phyloP scores from a whole-genome alignment of 306 rosid species.

The Rosa rugosa region DNA sequence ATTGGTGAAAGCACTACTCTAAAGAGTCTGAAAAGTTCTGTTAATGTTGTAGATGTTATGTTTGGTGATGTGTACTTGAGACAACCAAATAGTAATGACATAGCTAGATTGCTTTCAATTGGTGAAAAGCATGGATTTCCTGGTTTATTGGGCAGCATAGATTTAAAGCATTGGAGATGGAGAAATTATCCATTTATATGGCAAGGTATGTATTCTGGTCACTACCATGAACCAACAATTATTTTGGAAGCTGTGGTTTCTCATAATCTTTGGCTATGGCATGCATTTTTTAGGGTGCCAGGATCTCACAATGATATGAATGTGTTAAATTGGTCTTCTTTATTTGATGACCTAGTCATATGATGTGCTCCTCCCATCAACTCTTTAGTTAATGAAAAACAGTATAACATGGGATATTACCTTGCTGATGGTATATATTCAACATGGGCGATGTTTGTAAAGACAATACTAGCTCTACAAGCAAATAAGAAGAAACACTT shows the following conservation, averaged over 20 bases:
- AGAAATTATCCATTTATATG: not conserved
- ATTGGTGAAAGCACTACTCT: not conserved
- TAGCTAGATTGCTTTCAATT: not conserved
- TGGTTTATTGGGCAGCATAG: not conserved
- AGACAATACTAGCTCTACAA: too few species aligned
- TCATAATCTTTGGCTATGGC: conserved; percentile 1
- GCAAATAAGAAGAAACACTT: too few species aligned
- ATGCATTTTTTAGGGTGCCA: not conserved
- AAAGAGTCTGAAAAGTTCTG: not conserved
- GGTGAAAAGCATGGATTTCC: not conserved
- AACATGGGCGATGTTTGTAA: too few species aligned
- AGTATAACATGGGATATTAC: too few species aligned
- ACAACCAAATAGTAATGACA: not conserved
- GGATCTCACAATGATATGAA: conserved; percentile 6
- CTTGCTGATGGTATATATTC: too few species aligned
- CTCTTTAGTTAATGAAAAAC: not conserved
- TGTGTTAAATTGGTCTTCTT: not conserved
- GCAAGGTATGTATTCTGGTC: not conserved
- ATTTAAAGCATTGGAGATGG: conserved; percentile 13
- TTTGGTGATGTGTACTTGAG: not conserved
- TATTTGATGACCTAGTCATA: not conserved
- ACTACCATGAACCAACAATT: not conserved
- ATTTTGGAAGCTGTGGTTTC: not conserved
- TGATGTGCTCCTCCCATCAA: not conserved
- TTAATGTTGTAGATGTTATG: not conserved